Evolutionary conservation across 169 alveolate genomes (phyloP), one percentile per base, ranked within the genome.

Genomic region (Theileria orientalis): DNA sequence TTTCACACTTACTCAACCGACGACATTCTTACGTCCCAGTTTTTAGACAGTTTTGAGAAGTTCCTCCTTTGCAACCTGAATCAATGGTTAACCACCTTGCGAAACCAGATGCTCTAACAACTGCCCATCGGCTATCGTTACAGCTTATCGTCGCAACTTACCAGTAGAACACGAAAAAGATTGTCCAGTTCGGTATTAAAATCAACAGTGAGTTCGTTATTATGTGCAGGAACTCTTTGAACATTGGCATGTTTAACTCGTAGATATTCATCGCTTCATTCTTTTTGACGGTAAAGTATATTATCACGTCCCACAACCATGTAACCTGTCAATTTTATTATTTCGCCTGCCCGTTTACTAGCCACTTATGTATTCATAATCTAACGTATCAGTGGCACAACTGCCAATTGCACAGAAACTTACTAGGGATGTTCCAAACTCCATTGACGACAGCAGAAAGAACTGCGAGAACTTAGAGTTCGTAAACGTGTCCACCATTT

Each of bases 151-250:
- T n/a, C n/a, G n/a, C n/a, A n/a, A 41, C 85, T 11, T 73, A 79
- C 87, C 87, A 79, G 83, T 79, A 79, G 68, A 79, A 79, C 23
- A 79, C 83, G 47, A 67, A 72, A 52, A 72, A 79, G 23, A 79
- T 75, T 5, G 87, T 71, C 83, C 87, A 79, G 72, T 79, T 79
- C 37, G 87, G 87, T 2, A 79, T 70, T 8, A 79, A 21, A 8
- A 79, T 69, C 35, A 79, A 56, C 23, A 79, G 69, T 14, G 77
- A 68, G 77, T 73, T 73, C 23, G 87, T 54, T 16, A 64, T 13
- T 13, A 79, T 32, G 57, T 79, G 67, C 59, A 79, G 44, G 25
- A 70, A 42, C 62, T 79, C 87, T 35, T 71, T 71, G 49, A 79
- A 54, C 0, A 71, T 27, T 8, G 83, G 83, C 76, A 79, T 61